Evolutionary conservation across 805 yeast species (phyloP).

Genomic region (Debaryomyces maramus): DNA sequence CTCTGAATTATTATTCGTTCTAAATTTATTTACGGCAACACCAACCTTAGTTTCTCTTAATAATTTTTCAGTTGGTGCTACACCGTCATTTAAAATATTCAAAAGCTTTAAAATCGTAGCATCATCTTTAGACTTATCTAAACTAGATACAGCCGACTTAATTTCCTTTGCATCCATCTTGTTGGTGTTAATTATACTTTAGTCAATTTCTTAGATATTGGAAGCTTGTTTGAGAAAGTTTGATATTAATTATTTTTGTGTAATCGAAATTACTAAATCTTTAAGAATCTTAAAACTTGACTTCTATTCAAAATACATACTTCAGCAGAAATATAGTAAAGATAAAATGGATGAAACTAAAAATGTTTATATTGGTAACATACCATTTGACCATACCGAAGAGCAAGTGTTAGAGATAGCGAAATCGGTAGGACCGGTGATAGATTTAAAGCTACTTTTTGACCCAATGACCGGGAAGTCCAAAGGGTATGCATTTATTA

Average conservation of each 20-base stretch:
- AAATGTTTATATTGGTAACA: constrained; percentile 75
- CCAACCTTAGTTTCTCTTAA: constrained; percentile 96
- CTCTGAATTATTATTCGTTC: constrained; percentile 66
- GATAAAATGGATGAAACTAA: constrained; percentile 13
- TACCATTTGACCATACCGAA: constrained; percentile 92
- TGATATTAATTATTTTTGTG: too few relatives aligned
- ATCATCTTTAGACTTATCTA: constrained; percentile 69
- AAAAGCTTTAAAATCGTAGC: constrained; percentile 67
- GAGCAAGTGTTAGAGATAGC: constrained; percentile 89
- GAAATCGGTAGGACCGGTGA: constrained; percentile 84
- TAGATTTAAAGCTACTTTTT: constrained; percentile 69
- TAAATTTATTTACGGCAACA: constrained; percentile 87
- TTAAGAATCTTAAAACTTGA: too few relatives aligned
- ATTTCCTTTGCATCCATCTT: constrained; percentile 74
- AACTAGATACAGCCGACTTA: constrained; percentile 61
- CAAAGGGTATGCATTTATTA: constrained; percentile 87
- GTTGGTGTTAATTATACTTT: too few relatives aligned
- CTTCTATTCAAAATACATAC: too few relatives aligned
- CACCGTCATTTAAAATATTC: constrained; percentile 63
- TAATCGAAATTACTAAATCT: too few relatives aligned
- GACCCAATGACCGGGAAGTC: constrained; percentile 89
- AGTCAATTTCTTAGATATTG: too few relatives aligned
- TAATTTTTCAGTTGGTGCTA: constrained; percentile 80
- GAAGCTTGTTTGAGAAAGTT: too few relatives aligned
- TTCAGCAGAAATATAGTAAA: too few relatives aligned